These are phyloP conservation scores for Penicillium sp. DNA, from an alignment of 2,329 filamentous ascomycete genomes.

Conservation along the genomic window DNA sequence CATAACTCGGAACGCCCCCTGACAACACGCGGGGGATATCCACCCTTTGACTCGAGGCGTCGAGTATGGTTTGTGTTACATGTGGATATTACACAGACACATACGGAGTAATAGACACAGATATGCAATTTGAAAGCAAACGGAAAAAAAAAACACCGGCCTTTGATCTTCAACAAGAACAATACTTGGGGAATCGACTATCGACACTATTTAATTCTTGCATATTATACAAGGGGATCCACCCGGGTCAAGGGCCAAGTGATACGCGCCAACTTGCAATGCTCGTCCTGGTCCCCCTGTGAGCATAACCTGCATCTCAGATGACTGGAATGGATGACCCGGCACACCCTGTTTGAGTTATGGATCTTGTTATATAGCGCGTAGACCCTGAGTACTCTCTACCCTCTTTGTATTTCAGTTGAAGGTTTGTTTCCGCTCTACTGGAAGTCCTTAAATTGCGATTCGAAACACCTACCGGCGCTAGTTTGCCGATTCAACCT, in stretches of 20 bases:
- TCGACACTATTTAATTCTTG: not conserved
- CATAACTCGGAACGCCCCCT: constrained; percentile 16
- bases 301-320: constrained; percentile 1
- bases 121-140: not conserved
- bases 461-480: not conserved
- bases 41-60: not conserved
- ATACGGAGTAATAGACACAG: not conserved
- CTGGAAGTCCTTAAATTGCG: not conserved
- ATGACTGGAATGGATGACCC: constrained; percentile 21
- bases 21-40: not conserved
- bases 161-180: not conserved
- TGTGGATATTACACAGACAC: not conserved
- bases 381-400: constrained; percentile 12
- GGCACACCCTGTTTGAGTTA: constrained; percentile 14
- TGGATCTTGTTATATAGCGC: constrained; percentile 20
- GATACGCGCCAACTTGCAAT: constrained; percentile 6
- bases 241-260: constrained; percentile 7
- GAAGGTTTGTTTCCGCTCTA: not conserved
- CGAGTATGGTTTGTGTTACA: not conserved
- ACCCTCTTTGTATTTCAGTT: not conserved
- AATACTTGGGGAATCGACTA: not conserved
- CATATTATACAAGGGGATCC: not conserved
- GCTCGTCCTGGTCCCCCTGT: constrained; percentile 8
- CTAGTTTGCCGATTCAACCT: constrained; percentile 6
- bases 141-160: too few species aligned